phyloP scores from a whole-genome alignment of 352 stramenopile genomes.

The Peronospora belbahrii region DNA sequence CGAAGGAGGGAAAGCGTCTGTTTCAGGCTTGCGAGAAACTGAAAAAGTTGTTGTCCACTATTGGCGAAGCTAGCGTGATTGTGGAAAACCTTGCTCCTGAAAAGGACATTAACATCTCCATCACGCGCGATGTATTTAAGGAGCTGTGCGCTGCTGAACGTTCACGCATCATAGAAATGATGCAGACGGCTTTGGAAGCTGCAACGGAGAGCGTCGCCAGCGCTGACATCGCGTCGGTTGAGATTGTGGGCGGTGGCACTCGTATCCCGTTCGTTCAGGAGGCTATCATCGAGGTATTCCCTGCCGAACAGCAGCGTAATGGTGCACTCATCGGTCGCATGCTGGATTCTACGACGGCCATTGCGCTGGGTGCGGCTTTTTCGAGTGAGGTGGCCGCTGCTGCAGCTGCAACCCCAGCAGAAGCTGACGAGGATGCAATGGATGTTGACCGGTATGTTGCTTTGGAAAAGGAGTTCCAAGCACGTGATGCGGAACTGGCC shows the following conservation, averaged over 20 bases:
- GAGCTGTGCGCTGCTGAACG: slow-evolving; percentile 49
- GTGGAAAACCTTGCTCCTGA: slow-evolving; percentile 82
- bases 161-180: slow-evolving; percentile 42
- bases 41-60: slow-evolving; percentile 87
- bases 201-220: slow-evolving; percentile 34
- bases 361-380: slow-evolving; percentile 73
- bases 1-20: slow-evolving; percentile 81
- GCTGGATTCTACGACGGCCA: slow-evolving; percentile 82
- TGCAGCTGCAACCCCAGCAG: background rate
- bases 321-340: slow-evolving; percentile 64
- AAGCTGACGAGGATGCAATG: slow-evolving; percentile 21
- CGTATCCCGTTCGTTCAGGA: slow-evolving; percentile 83
- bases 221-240: slow-evolving; percentile 51
- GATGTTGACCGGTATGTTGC: slow-evolving; percentile 33
- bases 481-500: slow-evolving; percentile 54
- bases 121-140: slow-evolving; percentile 68
- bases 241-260: slow-evolving; percentile 88
- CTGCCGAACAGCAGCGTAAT: slow-evolving; percentile 28
- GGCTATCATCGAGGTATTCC: slow-evolving; percentile 59
- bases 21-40: slow-evolving; percentile 83
- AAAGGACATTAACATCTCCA: slow-evolving; percentile 68
- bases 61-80: slow-evolving; percentile 63
- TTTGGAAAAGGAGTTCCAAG: slow-evolving; percentile 65
- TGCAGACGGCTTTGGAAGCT: slow-evolving; percentile 39
- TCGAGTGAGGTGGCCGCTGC: slow-evolving; percentile 21